Conservation (phyloP, 1,284 basidiomycete species). For the Trichosporon asahii region DNA sequence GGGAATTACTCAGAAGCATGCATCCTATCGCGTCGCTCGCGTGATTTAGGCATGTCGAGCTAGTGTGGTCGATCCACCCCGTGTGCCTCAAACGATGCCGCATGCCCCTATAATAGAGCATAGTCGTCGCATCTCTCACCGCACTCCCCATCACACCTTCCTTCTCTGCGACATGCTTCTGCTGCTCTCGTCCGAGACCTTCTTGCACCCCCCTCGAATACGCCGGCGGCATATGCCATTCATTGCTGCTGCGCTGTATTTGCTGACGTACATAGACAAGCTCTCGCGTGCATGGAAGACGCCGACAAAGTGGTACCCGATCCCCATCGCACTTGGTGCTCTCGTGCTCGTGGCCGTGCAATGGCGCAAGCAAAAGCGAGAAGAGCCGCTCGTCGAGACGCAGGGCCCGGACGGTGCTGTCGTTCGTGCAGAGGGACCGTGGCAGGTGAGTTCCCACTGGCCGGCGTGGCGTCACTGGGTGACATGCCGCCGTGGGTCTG, state of each 20-base stretch:
- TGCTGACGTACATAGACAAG: constrained; percentile 23
- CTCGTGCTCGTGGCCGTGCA: constrained; percentile 79
- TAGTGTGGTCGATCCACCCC: constrained; percentile 11
- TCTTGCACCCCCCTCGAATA: not conserved
- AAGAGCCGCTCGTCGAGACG: constrained; percentile 44
- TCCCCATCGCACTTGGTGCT: constrained; percentile 87
- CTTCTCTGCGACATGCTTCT: not conserved
- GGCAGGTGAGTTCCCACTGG: constrained; percentile 68
- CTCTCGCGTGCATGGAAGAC: constrained; percentile 77
- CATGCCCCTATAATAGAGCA: constrained; percentile 6
- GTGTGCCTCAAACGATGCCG: constrained; percentile 8
- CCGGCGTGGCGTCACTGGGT: not conserved
- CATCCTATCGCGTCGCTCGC: constrained; percentile 10
- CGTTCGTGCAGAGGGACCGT: constrained; percentile 70
- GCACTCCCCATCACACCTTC: not conserved
- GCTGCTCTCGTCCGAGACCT: not conserved
- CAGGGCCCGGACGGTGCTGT: constrained; percentile 64
- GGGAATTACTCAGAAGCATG: constrained; percentile 9
- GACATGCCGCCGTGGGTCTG: not conserved
- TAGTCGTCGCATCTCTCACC: not conserved
- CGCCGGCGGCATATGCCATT: constrained; percentile 4
- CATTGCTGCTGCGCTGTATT: not conserved
- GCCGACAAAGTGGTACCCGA: constrained; percentile 91
- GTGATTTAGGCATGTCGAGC: constrained; percentile 9
- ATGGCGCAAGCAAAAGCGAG: constrained; percentile 54